Evolutionary conservation across 257 asterid species (phyloP).

Genomic region (Coffea canephora): DNA sequence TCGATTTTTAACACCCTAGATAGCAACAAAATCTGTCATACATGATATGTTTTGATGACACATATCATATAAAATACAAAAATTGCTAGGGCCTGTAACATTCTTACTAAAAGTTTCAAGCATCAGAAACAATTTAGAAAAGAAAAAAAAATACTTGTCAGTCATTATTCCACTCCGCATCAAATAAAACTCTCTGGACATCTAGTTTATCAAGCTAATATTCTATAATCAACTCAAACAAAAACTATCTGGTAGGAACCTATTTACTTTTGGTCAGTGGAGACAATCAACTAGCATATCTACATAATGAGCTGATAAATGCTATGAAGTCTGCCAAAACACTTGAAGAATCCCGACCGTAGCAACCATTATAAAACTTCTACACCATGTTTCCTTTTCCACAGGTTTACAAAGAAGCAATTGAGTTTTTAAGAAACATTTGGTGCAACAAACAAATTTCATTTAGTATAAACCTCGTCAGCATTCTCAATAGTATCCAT

Average conservation of each 20-base stretch:
- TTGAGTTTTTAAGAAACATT: background rate
- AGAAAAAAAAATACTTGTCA: background rate
- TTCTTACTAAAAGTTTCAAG: background rate
- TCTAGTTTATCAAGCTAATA: background rate
- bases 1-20: slow-evolving; percentile 49
- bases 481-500: slow-evolving; percentile 45
- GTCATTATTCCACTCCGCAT: background rate
- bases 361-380: background rate
- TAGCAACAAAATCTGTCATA: slow-evolving; percentile 12
- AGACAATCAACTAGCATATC: background rate
- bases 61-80: background rate
- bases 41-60: background rate
- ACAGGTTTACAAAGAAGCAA: slow-evolving; percentile 7
- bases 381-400: background rate
- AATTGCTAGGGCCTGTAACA: background rate
- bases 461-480: slow-evolving; percentile 53
- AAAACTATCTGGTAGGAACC: background rate
- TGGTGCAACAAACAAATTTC: slow-evolving; percentile 10
- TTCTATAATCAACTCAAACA: background rate
- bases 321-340: background rate
- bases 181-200: background rate
- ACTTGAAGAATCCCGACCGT: background rate
- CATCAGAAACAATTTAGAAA: background rate
- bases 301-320: background rate
- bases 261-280: background rate